A percentile compares a stretch with the other conserved stretches of the same genome.
These are phyloP conservation scores for Pyricularia sp. DNA, from an alignment of 2,329 filamentous ascomycete species.

Conservation along the genomic window DNA sequence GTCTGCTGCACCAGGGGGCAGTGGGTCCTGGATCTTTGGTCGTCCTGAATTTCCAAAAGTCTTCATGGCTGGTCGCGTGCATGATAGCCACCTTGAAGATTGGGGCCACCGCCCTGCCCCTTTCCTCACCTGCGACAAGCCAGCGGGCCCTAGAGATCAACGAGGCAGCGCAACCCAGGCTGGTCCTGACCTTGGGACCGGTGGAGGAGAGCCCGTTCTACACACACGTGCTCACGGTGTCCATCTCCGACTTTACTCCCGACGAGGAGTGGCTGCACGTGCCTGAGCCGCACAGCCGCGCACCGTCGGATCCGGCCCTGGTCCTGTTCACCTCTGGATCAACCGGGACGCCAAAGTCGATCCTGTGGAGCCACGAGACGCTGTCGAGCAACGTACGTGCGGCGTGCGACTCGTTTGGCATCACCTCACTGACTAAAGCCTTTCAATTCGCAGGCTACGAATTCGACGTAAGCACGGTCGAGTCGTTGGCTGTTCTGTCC, in stretches of 20 bases:
- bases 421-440: constrained; percentile 9
- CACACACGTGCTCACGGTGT: constrained; percentile 12
- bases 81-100: constrained; percentile 12
- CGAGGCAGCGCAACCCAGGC: constrained; percentile 8
- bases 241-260: neutral
- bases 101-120: constrained; percentile 11
- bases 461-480: constrained; percentile 25
- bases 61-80: constrained; percentile 11
- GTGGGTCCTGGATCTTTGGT: constrained; percentile 22
- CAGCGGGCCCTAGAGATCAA: constrained; percentile 8
- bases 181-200: constrained; percentile 8
- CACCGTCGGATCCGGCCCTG: constrained; percentile 13
- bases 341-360: constrained; percentile 29
- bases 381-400: constrained; percentile 19
- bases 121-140: constrained; percentile 10
- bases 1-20: constrained; percentile 23
- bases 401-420: constrained; percentile 13
- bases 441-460: constrained; percentile 27
- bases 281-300: neutral
- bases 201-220: constrained; percentile 5
- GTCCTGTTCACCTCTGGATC: constrained; percentile 30
- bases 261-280: neutral
- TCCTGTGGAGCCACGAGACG: constrained; percentile 20
- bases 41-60: constrained; percentile 17
- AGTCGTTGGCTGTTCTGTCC: neutral